Conservation (phyloP, 2,329 filamentous ascomycete species). For the Colletotrichum melonis region DNA sequence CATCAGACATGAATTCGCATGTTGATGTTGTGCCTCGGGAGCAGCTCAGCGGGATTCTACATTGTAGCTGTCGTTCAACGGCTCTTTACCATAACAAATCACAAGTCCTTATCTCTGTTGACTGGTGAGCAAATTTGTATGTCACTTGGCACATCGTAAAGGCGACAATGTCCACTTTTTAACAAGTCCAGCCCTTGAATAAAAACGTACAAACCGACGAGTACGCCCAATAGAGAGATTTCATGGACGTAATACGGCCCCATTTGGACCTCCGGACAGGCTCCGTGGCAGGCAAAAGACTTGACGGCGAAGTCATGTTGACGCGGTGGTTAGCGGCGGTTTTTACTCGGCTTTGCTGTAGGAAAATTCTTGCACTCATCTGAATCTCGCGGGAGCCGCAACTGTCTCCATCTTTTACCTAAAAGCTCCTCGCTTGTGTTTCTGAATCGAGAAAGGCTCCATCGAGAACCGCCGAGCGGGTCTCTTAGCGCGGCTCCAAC, state of each 20-base stretch:
- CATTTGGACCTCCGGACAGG: slow-evolving; percentile 3
- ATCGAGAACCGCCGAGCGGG: slow-evolving; percentile 16
- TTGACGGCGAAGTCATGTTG: slow-evolving; percentile 2
- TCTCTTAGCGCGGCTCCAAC: slow-evolving; percentile 34
- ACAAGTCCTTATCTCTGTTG: background rate
- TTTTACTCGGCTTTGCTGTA: slow-evolving; percentile 31
- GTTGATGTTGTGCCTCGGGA: background rate
- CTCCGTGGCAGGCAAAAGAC: background rate
- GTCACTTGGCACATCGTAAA: background rate
- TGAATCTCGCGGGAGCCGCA: slow-evolving; percentile 16
- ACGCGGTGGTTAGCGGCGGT: slow-evolving; percentile 25
- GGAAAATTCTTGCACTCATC: slow-evolving; percentile 29
- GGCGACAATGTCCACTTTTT: background rate
- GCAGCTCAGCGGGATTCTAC: no score
- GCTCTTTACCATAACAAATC: background rate
- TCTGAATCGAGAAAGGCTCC: slow-evolving; percentile 18
- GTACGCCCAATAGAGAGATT: background rate
- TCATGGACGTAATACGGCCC: slow-evolving; percentile 15
- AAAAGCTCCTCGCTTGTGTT: slow-evolving; percentile 29
- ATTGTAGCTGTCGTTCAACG: background rate
- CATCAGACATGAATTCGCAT: background rate
- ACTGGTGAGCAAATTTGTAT: background rate
- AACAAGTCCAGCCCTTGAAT: slow-evolving; percentile 2
- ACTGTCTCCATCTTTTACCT: slow-evolving; percentile 28
- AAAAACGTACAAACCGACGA: background rate